Percentiles rank a stretch among this genome's conserved stretches.
phyloP scores from a whole-genome alignment of 805 yeast species.

The Sporopachydermia quercuum region DNA sequence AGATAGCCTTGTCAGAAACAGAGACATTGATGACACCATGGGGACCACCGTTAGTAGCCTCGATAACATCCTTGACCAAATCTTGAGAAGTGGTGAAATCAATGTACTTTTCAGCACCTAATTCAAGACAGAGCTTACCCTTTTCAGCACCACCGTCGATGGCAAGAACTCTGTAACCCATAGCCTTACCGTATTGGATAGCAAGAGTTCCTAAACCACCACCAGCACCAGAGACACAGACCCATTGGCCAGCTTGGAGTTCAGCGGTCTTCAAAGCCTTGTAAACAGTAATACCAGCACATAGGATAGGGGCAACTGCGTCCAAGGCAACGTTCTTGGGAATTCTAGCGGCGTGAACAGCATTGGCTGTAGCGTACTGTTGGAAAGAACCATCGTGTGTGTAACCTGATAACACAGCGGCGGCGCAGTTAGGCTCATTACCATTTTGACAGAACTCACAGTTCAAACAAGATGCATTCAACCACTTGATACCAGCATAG shows the following conservation, averaged over 20 bases:
- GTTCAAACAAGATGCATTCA: slow-evolving; percentile 53
- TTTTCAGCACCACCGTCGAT: slow-evolving; percentile 67
- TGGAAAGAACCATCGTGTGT: slow-evolving; percentile 49
- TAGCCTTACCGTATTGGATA: slow-evolving; percentile 59
- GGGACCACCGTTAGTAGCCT: slow-evolving; percentile 46
- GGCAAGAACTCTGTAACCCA: slow-evolving; percentile 59
- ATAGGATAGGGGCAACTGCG: slow-evolving; percentile 44
- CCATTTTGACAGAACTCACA: slow-evolving; percentile 48
- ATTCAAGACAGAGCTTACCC: slow-evolving; percentile 31
- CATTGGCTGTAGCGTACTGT: slow-evolving; percentile 51
- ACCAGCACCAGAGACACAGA: slow-evolving; percentile 64
- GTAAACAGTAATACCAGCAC: slow-evolving; percentile 58
- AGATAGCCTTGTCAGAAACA: slow-evolving; percentile 45
- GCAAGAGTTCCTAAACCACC: slow-evolving; percentile 74
- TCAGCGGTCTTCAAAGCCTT: slow-evolving; percentile 50
- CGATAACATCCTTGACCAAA: slow-evolving; percentile 25
- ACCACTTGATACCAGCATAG: slow-evolving; percentile 74
- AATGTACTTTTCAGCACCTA: slow-evolving; percentile 51
- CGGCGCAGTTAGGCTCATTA: slow-evolving; percentile 41
- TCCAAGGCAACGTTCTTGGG: slow-evolving; percentile 41
- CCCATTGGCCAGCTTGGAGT: slow-evolving; percentile 53
- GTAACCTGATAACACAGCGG: slow-evolving; percentile 39
- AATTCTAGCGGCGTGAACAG: slow-evolving; percentile 46
- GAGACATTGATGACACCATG: slow-evolving; percentile 60
- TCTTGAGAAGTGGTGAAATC: slow-evolving; percentile 41